A percentile compares a stretch with the other conserved stretches of the same genome.
Conservation (phyloP, 768 basidiomycete species). For the Lactarius hatsudake region DNA sequence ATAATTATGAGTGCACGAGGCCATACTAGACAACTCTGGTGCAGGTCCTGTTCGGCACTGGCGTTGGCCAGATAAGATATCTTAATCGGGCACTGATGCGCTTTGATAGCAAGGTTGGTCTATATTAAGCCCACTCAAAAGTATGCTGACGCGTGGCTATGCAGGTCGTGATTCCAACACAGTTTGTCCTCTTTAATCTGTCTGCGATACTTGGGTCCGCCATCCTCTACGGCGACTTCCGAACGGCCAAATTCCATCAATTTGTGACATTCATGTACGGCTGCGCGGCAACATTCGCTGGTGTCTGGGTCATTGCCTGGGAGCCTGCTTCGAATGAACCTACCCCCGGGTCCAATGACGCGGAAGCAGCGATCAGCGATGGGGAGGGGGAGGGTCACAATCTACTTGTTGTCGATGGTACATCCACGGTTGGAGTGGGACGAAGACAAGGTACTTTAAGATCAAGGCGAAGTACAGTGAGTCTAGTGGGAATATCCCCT, state of each 20-base stretch:
- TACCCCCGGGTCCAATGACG: constrained; percentile 27
- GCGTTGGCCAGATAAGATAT: constrained; percentile 81
- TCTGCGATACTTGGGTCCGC: constrained; percentile 92
- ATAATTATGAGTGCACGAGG: neutral
- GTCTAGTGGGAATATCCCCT: constrained; percentile 68
- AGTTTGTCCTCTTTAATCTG: constrained; percentile 93
- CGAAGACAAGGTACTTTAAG: constrained; percentile 37
- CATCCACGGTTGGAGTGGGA: constrained; percentile 26
- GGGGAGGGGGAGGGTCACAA: constrained; percentile 31
- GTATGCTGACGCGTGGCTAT: constrained; percentile 6
- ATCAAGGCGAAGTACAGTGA: constrained; percentile 53
- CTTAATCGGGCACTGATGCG: constrained; percentile 86
- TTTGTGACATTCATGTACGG: constrained; percentile 84
- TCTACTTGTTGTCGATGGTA: constrained; percentile 28
- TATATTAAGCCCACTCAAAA: neutral
- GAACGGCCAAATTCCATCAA: constrained; percentile 74
- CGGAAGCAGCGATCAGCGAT: constrained; percentile 32
- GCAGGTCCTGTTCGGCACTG: constrained; percentile 69
- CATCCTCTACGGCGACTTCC: constrained; percentile 92
- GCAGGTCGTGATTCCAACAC: constrained; percentile 87
- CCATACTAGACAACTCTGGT: neutral
- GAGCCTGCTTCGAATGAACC: constrained; percentile 37
- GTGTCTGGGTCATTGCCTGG: constrained; percentile 86
- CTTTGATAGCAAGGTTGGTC: constrained; percentile 82
- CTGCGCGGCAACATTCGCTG: constrained; percentile 83